Evolutionary conservation across 2,329 filamentous ascomycete genomes (phyloP).

Genomic region (Xylariaceae sp.): DNA sequence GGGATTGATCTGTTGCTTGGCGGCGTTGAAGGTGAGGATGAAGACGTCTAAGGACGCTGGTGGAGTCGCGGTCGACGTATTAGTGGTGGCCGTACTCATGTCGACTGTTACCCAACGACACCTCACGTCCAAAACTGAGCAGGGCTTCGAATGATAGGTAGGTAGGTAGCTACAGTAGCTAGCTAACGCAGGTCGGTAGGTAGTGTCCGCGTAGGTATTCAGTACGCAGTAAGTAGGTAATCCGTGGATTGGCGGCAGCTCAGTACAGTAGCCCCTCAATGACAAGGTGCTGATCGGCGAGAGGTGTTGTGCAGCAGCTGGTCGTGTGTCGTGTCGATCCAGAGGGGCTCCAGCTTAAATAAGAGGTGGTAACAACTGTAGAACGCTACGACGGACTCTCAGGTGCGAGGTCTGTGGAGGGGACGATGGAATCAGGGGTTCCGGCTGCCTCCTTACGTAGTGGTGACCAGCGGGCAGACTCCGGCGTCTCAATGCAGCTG

Average conservation of each 20-base stretch:
- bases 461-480: too few species aligned
- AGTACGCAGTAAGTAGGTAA: not conserved
- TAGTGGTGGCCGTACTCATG: not conserved
- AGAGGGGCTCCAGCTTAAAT: too few species aligned
- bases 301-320: not conserved
- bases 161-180: not conserved
- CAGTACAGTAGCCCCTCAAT: not conserved
- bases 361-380: too few species aligned
- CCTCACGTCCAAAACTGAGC: not conserved
- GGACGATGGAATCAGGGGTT: too few species aligned
- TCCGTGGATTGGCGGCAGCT: not conserved
- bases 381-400: too few species aligned
- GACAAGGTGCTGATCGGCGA: not conserved
- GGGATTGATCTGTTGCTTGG: conserved; percentile 62
- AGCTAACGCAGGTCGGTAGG: not conserved
- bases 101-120: not conserved
- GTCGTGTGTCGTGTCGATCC: not conserved
- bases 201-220: too few species aligned
- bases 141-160: not conserved
- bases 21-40: conserved; percentile 87
- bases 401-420: too few species aligned
- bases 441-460: too few species aligned
- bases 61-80: not conserved
- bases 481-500: too few species aligned
- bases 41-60: conserved; percentile 55